Conservation (phyloP, 257 asterid species). For the Solanum chmielewskii region DNA sequence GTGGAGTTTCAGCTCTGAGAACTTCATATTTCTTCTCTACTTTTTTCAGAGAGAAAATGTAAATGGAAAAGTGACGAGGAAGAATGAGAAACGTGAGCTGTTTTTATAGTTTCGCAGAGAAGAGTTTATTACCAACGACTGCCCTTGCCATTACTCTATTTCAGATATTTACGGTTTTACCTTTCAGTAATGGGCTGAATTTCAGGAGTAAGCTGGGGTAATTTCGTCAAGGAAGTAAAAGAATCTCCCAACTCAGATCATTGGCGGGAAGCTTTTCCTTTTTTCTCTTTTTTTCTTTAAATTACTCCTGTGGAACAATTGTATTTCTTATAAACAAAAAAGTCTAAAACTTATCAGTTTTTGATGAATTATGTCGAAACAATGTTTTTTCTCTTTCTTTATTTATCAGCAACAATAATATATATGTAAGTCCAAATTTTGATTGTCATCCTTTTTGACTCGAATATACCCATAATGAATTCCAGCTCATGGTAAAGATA, state of each 20-base stretch:
- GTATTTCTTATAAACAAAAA: background rate
- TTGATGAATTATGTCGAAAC: background rate
- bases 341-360: background rate
- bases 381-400: background rate
- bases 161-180: background rate
- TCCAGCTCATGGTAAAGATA: slow-evolving; percentile 77
- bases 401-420: background rate
- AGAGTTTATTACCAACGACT: background rate
- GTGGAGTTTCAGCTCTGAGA: background rate
- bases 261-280: background rate
- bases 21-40: background rate
- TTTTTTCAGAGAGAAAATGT: background rate
- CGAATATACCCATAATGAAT: slow-evolving; percentile 82
- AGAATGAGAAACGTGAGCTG: background rate
- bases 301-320: background rate
- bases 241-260: background rate
- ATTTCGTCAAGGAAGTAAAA: background rate
- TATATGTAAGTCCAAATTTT: background rate
- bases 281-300: background rate
- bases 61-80: background rate
- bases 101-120: background rate
- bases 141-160: background rate
- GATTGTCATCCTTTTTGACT: slow-evolving; percentile 41
- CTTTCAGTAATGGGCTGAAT: background rate
- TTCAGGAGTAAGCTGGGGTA: background rate